Percentiles rank a stretch among this genome's conserved stretches.
These are phyloP conservation scores for Penicillium sp. DNA, from an alignment of 2,329 filamentous ascomycete genomes.

Conservation along the genomic window DNA sequence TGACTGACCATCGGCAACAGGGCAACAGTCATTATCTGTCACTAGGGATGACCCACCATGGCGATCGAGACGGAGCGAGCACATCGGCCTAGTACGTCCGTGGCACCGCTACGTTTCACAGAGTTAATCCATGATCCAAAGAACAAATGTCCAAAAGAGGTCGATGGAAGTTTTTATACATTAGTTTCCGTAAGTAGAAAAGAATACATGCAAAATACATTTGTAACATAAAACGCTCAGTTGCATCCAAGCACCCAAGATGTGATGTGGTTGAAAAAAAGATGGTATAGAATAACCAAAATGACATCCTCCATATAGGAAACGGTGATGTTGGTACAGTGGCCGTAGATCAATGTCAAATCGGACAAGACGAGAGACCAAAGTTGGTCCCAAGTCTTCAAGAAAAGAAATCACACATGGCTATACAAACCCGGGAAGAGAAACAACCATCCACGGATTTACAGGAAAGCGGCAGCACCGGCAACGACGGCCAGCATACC, in stretches of 20 bases:
- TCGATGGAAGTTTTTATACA: not conserved
- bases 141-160: not conserved
- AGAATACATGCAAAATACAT: slow-evolving; percentile 1
- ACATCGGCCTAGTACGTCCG: not conserved
- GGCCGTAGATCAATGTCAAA: not conserved
- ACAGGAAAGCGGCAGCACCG: not conserved
- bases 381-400: not conserved
- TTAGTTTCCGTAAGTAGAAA: not conserved
- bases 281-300: not conserved
- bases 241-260: not conserved
- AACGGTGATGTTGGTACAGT: not conserved
- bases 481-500: slow-evolving; percentile 1
- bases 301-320: not conserved
- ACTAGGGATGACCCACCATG: not conserved
- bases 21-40: not conserved
- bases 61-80: not conserved
- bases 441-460: not conserved
- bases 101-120: not conserved
- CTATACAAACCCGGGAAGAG: not conserved
- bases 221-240: not conserved
- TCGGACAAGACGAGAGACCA: not conserved
- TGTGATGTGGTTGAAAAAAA: not conserved
- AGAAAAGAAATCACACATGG: not conserved
- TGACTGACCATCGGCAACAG: not conserved
- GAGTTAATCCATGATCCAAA: not conserved